These are phyloP conservation scores for Calonectria pteridis DNA, from an alignment of 2,329 filamentous ascomycete species.

Conservation along the genomic window DNA sequence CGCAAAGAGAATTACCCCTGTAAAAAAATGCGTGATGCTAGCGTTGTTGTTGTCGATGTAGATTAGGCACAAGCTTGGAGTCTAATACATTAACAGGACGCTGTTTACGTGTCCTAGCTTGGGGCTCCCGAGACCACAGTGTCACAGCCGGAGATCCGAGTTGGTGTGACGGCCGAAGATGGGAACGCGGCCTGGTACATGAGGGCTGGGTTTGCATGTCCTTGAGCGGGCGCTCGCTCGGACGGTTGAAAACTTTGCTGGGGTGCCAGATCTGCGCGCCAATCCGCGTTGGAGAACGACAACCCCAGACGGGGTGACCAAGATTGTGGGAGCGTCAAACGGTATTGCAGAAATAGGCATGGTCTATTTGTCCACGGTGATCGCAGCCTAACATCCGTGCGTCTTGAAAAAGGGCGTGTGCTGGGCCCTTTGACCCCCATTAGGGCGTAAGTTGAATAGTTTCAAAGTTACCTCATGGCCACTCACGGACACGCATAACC, in stretches of 20 bases:
- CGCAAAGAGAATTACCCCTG: constrained; percentile 14
- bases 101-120: background rate
- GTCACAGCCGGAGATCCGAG: constrained; percentile 8
- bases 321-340: constrained; percentile 26
- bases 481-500: background rate
- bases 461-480: constrained; percentile 16
- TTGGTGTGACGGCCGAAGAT: constrained; percentile 40
- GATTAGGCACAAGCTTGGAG: constrained; percentile 9
- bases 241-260: constrained; percentile 34
- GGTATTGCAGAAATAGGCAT: constrained; percentile 23
- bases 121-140: constrained; percentile 13
- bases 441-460: constrained; percentile 24
- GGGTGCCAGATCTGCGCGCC: constrained; percentile 26
- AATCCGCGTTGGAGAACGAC: constrained; percentile 31
- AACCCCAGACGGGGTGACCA: constrained; percentile 35
- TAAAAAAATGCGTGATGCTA: constrained; percentile 23
- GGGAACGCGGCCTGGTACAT: constrained; percentile 10
- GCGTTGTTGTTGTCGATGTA: constrained; percentile 30
- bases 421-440: constrained; percentile 4
- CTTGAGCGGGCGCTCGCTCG: constrained; percentile 25
- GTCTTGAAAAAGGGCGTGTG: constrained; percentile 18
- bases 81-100: constrained; percentile 5
- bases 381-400: constrained; percentile 33
- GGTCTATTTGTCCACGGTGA: constrained; percentile 19
- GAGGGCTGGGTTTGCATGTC: constrained; percentile 29